Evolutionary conservation across 1,284 basidiomycete species (phyloP).

Genomic region (Irpex sp.): DNA sequence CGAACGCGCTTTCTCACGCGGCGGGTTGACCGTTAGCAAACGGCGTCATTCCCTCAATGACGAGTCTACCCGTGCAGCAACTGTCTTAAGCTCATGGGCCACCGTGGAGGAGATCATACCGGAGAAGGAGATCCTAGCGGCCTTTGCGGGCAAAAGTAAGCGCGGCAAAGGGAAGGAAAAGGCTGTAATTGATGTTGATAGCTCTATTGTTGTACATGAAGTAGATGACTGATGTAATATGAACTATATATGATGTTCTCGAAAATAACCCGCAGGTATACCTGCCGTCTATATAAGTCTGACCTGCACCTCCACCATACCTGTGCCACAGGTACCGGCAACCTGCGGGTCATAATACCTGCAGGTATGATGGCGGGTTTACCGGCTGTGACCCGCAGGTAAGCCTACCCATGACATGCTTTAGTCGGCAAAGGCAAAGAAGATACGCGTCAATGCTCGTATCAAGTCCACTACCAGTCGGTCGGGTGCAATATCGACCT

Average conservation of each 20-base stretch:
- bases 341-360: too few species aligned
- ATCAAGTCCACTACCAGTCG: not conserved
- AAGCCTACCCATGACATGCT: too few species aligned
- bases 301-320: too few species aligned
- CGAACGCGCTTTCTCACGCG: slow-evolving; percentile 20
- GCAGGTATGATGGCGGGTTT: too few species aligned
- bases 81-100: slow-evolving; percentile 17
- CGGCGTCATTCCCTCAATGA: slow-evolving; percentile 18
- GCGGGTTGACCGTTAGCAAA: slow-evolving; percentile 20
- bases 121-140: not conserved
- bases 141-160: not conserved
- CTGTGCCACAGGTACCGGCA: too few species aligned
- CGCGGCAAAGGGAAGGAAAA: not conserved
- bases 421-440: not conserved
- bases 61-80: slow-evolving; percentile 5
- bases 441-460: not conserved
- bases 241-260: too few species aligned
- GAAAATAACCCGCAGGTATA: too few species aligned
- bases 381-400: too few species aligned
- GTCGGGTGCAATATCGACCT: not conserved
- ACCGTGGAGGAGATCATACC: not conserved
- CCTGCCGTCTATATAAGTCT: too few species aligned
- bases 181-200: not conserved
- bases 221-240: too few species aligned
- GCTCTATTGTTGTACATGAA: too few species aligned